Evolutionary conservation across 257 asterid genomes (phyloP).

Genomic region (Marsdenia floribunda): DNA sequence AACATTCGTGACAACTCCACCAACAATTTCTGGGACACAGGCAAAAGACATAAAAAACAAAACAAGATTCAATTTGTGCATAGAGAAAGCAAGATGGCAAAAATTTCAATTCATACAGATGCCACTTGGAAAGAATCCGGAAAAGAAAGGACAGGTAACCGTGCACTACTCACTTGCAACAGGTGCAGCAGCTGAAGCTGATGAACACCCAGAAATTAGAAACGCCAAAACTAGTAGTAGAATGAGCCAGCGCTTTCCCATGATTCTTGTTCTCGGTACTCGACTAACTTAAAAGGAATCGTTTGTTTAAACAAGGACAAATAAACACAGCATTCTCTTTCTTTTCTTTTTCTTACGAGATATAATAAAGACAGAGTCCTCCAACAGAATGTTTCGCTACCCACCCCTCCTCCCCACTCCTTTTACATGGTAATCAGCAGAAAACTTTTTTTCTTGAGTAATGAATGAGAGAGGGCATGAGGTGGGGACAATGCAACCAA

Average conservation of each 20-base stretch:
- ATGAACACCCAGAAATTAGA: conserved; percentile 46
- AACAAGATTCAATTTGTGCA: not conserved
- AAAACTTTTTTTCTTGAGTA: conserved; percentile 20
- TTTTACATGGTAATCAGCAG: conserved; percentile 26
- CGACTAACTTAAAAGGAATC: conserved; percentile 8
- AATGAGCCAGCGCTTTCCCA: conserved; percentile 42
- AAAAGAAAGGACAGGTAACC: not conserved
- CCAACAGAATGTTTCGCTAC: conserved; percentile 10
- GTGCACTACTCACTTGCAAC: conserved; percentile 77
- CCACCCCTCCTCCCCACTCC: not conserved
- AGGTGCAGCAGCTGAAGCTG: conserved; percentile 78
- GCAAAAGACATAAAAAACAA: not conserved
- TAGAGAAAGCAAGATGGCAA: not conserved
- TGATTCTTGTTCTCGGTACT: conserved; percentile 20
- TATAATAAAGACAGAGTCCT: conserved; percentile 15
- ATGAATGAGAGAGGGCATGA: conserved; percentile 33
- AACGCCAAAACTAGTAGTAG: conserved; percentile 34
- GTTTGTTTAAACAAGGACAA: conserved; percentile 2
- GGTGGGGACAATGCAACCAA: conserved; percentile 24
- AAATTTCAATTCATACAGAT: not conserved
- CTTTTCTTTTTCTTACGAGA: not conserved
- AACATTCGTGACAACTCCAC: conserved; percentile 77
- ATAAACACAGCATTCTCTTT: conserved; percentile 10
- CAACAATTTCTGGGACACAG: conserved; percentile 57
- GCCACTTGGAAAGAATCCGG: not conserved